Evolutionary conservation across 2,329 filamentous ascomycete genomes (phyloP), one percentile per base, ranked within the genome.

Genomic region (Ascochyta lentis): DNA sequence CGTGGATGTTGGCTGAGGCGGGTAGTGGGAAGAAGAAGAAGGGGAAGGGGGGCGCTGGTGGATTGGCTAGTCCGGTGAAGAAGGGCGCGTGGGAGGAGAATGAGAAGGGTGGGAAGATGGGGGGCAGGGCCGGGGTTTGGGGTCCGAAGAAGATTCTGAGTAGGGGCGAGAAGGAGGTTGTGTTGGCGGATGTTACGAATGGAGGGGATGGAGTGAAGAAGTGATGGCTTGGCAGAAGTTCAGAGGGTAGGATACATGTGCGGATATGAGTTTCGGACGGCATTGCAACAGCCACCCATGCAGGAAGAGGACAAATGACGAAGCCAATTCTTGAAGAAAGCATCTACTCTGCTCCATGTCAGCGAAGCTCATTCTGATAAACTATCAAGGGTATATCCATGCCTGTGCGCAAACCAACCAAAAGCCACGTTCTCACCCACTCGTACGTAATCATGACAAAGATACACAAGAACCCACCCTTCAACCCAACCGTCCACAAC

Each of bases 101-200:
- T 19, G 52, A 59, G 7, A 39, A 45, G 16, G 38, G 37, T 23
- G 44, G 46, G 31, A 61, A 67, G 40, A 7, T 31, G 15, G 55
- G 61, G 23, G 65, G 66, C 31, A 49, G 66, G 41, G 66, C 65
- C n/a, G 66, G 66, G 3, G 31, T 33, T n/a, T 69, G 66, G 66
- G 65, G 64, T 8, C 65, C 65, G 9, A 69, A 63, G 62, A 68
- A 63, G 60, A 68, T 68, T 37, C 52, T 69, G 34, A 68, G 54
- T 24, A 59, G 61, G 56, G 63, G 66, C 45, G 64, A 67, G 54
- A 46, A 35, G 16, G 34, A 16, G 23, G 41, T 27, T 12, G 35
- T 34, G 22, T 15, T 41, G 7, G 22, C 39, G 15, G 15, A 15
- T 23, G 37, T 39, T n/a, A 27, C 5, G 1, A 29, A 49, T 12